A percentile compares a stretch with the other conserved stretches of the same genome.
Conservation (phyloP, 1,284 basidiomycete genomes). For the Peniophora sp. region DNA sequence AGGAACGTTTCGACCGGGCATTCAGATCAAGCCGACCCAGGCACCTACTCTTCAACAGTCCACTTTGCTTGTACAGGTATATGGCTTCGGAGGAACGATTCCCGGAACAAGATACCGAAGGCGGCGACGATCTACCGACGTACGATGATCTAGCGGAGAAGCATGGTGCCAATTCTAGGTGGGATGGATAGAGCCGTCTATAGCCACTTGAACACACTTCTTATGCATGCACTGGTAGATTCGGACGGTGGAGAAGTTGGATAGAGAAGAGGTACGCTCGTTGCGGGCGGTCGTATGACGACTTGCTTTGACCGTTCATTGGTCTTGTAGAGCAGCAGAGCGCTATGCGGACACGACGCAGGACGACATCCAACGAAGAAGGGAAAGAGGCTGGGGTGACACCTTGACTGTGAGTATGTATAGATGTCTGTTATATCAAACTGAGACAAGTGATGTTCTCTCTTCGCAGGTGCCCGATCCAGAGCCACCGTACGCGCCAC, state of each 20-base stretch:
- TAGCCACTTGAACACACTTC: neutral
- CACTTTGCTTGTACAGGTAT: neutral
- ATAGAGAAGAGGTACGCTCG: slow-evolving; percentile 70
- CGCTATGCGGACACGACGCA: slow-evolving; percentile 59
- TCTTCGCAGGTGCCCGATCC: no score
- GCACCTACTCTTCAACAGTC: no score
- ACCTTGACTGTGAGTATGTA: neutral
- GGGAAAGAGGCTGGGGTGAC: slow-evolving; percentile 64
- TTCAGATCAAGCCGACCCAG: no score
- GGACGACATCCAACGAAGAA: slow-evolving; percentile 47
- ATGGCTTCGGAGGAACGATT: neutral
- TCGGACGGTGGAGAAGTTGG: slow-evolving; percentile 78
- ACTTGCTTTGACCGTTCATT: neutral
- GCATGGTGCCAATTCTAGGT: slow-evolving; percentile 73
- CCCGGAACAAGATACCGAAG: slow-evolving; percentile 54
- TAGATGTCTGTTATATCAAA: neutral
- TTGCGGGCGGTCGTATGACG: neutral
- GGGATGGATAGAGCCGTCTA: slow-evolving; percentile 1
- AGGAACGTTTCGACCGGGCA: slow-evolving; percentile 1
- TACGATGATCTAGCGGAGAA: slow-evolving; percentile 69
- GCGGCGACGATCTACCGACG: slow-evolving; percentile 57
- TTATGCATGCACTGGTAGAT: slow-evolving; percentile 26
- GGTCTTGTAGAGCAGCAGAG: slow-evolving; percentile 62
- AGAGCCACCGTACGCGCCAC: no score
- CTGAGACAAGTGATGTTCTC: no score